Evolutionary conservation across 495 filamentous ascomycete species (phyloP), one percentile per base, ranked within the genome.

Genomic region (Barbatosphaeria neglecta): DNA sequence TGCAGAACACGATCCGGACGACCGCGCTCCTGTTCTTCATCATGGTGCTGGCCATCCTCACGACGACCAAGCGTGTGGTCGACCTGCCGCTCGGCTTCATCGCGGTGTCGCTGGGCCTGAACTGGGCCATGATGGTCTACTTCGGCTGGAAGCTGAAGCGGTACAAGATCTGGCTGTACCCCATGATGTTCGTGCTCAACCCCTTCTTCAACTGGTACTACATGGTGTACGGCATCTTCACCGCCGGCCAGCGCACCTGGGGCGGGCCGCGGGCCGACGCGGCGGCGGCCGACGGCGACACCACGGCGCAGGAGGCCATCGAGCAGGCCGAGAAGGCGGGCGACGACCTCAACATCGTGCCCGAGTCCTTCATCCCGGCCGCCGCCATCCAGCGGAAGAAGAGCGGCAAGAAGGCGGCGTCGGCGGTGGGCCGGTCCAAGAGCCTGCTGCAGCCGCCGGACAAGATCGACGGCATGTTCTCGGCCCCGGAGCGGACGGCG

Each of bases 131-230:
- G 58, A 98, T 98, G 92, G 67, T 97, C 50, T 98, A 96, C 69
- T 96, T 97, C 56, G 90, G 87, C 11, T 68, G 81, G 28, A 86
- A 83, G 59, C 76, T 98, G 47, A 84, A 81, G 54, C 81, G 92
- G 11, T 95, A 77, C 67, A 97, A 98, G 70, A 80, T 88, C 48
- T 90, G 85, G 85, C 74, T 95, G 1, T 98, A 98, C 59, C 89
- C 90, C 0, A 43, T 98, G 45, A 95, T 98, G 90, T 98, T 97
- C 58, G 63, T 95, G 43, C 59, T 96, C 48, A 96, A 95, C 57
- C 92, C 92, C 0, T 94, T 96, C 60, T 90, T 97, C 74, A 97
- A 98, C 64, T 98, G 92, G 92, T 73, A 87, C 31, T 98, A 97
- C 68, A 95, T 95, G 84, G 83, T 95, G 9, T 82, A 82, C 58